Percentiles rank a stretch among this genome's conserved stretches.
Evolutionary conservation across 2,329 filamentous ascomycete genomes (phyloP).

Genomic region (Trichoderma breve): DNA sequence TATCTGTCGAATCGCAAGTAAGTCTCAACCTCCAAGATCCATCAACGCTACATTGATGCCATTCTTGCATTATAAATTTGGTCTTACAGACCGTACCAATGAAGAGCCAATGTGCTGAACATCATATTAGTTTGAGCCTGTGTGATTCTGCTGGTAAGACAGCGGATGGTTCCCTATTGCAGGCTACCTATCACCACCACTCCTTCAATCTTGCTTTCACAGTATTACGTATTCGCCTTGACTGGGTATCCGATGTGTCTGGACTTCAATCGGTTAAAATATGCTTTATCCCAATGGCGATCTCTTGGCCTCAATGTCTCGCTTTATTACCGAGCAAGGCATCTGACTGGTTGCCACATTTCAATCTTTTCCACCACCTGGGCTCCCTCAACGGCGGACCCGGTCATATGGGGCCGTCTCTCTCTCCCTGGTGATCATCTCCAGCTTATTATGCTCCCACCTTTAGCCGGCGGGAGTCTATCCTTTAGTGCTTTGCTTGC

Average conservation of each 20-base stretch:
- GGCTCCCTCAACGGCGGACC: neutral
- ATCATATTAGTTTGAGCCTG: neutral
- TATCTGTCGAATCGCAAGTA: neutral
- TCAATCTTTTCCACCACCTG: neutral
- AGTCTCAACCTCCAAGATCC: neutral
- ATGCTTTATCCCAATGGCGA: neutral
- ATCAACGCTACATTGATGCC: neutral
- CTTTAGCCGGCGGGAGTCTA: neutral
- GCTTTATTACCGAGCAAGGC: neutral
- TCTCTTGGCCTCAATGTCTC: neutral
- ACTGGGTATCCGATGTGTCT: neutral
- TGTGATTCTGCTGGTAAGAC: neutral
- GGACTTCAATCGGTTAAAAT: neutral
- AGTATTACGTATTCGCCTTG: neutral
- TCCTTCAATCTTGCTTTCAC: neutral
- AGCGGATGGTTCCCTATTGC: too few relatives aligned
- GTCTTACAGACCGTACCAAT: neutral
- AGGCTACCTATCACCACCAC: too few relatives aligned
- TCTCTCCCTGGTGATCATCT: neutral
- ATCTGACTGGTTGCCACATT: neutral
- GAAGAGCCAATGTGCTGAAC: fast-evolving
- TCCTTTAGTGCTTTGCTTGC: neutral
- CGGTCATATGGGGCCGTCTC: neutral
- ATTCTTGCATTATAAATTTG: neutral
- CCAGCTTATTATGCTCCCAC: neutral